Base-by-base conservation (phyloP, 345 rosid species). In the Passiflora organensis region DNA sequence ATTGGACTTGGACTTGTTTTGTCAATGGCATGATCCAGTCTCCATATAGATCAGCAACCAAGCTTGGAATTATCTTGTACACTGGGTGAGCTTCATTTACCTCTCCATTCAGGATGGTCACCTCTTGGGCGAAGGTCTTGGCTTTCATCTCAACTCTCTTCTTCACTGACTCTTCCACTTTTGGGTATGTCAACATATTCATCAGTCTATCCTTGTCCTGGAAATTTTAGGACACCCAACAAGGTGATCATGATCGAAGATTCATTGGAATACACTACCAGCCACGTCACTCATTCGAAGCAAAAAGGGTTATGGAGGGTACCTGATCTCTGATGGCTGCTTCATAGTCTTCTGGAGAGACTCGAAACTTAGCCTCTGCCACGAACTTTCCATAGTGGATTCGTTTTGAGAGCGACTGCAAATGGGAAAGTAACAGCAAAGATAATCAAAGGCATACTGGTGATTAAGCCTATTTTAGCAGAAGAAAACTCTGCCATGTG, bases 341-440 rank as follows among this genome's bases (percentile, higher is more conserved):
- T 60, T 68, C 59, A 13, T 93, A 86, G 21, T 68, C 83, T 51
- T 80, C 78, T 4, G 99, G 91, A 37, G 79, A 64, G 15, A 78
- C 88, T 56, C 25, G 89, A 63, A 78, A 93, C 71, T 89, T 93
- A 49, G 94, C 90, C 63, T 93, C 99, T 4, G 99, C 99, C 0
- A 93, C 97, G 65, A 68, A 89, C 75, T 89, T 89, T 43, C 97
- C 97, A 32, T 93, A 93, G 65, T 89, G 99, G 20, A 93, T 83
- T 75, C 99, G 80, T 80, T 83, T 93, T 16, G 96, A 93, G 43
- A 93, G 81, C 55, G 83, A 81, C 96, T 93, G 81, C 34, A 53
- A 63, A 60, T 19, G 28, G 48, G 21, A 39, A n/a, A n/a, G n/a
- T n/a, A n/a, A n/a, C n/a, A n/a, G n/a, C n/a, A n/a, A n/a, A n/a